A percentile compares a stretch with the other conserved stretches of the same genome.
These are phyloP conservation scores for Omphalea diandra DNA, from an alignment of 441 rosid species.

Conservation along the genomic window DNA sequence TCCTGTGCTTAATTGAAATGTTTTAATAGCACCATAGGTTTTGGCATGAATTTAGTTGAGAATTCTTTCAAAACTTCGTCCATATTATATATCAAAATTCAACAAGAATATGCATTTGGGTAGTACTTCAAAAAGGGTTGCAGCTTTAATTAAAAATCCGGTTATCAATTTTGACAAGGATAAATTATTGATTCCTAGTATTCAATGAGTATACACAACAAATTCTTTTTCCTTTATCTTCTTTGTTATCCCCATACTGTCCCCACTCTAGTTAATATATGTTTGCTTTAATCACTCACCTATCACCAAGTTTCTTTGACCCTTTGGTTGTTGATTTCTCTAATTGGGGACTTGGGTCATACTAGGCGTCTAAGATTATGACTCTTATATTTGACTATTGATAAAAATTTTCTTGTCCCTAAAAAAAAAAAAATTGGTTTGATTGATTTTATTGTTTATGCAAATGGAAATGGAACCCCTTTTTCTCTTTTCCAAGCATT, in stretches of 20 bases:
- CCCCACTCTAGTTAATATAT: not conserved
- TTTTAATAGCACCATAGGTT: too few relatives aligned
- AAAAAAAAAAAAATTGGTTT: too few relatives aligned
- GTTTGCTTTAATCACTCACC: not conserved
- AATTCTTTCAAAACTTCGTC: not conserved
- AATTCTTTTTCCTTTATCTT: too few relatives aligned
- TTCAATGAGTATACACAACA: conserved; percentile 28
- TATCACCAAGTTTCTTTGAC: conserved; percentile 9
- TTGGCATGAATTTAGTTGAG: too few relatives aligned
- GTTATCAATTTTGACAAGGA: not conserved
- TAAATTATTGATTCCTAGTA: conserved; percentile 1
- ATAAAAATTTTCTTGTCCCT: not conserved
- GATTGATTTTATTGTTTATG: not conserved
- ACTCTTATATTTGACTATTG: not conserved
- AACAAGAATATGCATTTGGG: not conserved
- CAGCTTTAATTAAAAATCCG: too few relatives aligned
- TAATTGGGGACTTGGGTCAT: conserved; percentile 15
- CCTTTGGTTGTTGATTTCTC: conserved; percentile 1
- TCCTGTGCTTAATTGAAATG: too few relatives aligned
- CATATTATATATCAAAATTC: not conserved
- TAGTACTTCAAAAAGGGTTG: not conserved
- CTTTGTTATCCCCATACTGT: not conserved
- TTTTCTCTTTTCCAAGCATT: not conserved
- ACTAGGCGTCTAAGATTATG: not conserved
- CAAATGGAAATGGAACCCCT: not conserved